These are phyloP conservation scores for Amylostereum chailletii DNA, from an alignment of 1,284 basidiomycete genomes.

Conservation along the genomic window DNA sequence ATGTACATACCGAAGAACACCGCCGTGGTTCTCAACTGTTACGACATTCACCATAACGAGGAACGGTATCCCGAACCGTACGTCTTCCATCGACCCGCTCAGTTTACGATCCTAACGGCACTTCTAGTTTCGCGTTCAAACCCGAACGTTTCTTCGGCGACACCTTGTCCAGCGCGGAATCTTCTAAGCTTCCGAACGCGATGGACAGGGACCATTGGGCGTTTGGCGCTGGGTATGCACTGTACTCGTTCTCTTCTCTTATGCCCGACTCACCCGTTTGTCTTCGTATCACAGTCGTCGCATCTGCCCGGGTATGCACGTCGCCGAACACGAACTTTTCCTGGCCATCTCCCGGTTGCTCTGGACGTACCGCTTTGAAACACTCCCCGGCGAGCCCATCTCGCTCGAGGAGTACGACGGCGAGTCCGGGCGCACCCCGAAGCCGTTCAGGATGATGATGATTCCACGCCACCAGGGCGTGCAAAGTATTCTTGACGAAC, in stretches of 20 bases:
- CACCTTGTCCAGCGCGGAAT: constrained; percentile 19
- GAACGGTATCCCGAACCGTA: constrained; percentile 28
- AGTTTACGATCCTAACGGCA: constrained; percentile 2
- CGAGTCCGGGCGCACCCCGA: constrained; percentile 23
- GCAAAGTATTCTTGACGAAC: constrained; percentile 8
- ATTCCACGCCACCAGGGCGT: constrained; percentile 14
- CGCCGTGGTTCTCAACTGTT: constrained; percentile 28
- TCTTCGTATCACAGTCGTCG: constrained; percentile 15
- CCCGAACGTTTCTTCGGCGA: constrained; percentile 26
- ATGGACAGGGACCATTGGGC: constrained; percentile 36
- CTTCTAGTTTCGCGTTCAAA: constrained; percentile 17
- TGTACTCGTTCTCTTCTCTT: background rate
- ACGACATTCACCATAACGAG: constrained; percentile 30
- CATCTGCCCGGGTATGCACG: constrained; percentile 23
- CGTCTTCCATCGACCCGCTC: too few relatives aligned
- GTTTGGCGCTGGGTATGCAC: constrained; percentile 27
- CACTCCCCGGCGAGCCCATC: constrained; percentile 24
- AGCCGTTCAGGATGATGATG: constrained; percentile 20
- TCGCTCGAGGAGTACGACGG: constrained; percentile 27
- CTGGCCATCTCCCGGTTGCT: constrained; percentile 23
- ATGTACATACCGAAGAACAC: constrained; percentile 31
- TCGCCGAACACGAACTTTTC: constrained; percentile 25
- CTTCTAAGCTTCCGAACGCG: constrained; percentile 28
- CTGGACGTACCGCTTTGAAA: constrained; percentile 22
- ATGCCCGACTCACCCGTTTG: too few relatives aligned